phyloP scores from a whole-genome alignment of 169 alveolate genomes.

The Plasmodium falciparum region DNA sequence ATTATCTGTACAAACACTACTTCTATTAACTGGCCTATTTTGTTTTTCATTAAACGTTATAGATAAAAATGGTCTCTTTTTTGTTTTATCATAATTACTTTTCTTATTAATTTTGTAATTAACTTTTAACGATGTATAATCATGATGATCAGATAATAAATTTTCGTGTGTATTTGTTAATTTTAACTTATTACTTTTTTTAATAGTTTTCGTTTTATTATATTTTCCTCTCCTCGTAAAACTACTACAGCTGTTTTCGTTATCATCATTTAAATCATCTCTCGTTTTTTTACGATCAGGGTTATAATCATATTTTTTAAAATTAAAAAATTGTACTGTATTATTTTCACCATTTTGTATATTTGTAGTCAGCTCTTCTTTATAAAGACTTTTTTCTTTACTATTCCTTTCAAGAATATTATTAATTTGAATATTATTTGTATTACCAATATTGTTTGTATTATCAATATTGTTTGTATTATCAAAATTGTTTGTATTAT shows the following conservation, averaged over 20 bases:
- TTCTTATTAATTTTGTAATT: constrained; percentile 71
- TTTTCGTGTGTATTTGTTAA: constrained; percentile 42
- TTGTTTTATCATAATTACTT: constrained; percentile 60
- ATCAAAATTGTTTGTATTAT: too few species aligned
- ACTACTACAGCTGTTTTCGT: not conserved
- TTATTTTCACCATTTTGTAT: constrained; percentile 3
- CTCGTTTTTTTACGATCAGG: too few species aligned
- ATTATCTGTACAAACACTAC: constrained; percentile 76
- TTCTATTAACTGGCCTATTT: constrained; percentile 16
- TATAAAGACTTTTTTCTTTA: too few species aligned
- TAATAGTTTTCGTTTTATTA: constrained; percentile 2
- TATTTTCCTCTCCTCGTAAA: constrained; percentile 3
- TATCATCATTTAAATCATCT: constrained; percentile 16
- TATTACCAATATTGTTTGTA: too few species aligned
- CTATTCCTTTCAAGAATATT: too few species aligned
- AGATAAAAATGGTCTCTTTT: constrained; percentile 18
- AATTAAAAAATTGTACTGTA: constrained; percentile 35
- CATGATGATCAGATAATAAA: constrained; percentile 38
- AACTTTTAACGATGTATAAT: constrained; percentile 49
- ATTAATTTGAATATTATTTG: too few species aligned
- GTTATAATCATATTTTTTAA: not conserved
- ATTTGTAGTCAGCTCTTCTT: too few species aligned
- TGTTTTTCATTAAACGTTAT: constrained; percentile 36
- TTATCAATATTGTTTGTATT: too few species aligned
- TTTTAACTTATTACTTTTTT: constrained; percentile 45